phyloP scores from a whole-genome alignment of 2,329 filamentous ascomycete genomes.

The Penicillium olsonii region DNA sequence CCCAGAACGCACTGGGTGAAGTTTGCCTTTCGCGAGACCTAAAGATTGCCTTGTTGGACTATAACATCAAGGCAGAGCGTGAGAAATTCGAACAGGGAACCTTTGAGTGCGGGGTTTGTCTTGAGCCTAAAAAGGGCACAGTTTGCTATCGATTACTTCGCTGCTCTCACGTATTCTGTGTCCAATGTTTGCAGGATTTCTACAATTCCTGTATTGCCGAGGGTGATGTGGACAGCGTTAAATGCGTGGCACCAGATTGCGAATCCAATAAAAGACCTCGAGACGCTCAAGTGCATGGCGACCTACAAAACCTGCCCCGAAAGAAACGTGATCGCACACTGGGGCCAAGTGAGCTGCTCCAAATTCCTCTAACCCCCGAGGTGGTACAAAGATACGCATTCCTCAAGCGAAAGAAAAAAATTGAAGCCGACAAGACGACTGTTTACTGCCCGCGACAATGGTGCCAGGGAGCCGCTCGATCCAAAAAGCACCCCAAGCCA shows the following conservation, averaged over 20 bases:
- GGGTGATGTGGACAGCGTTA: conserved; percentile 76
- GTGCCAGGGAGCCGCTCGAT: conserved; percentile 86
- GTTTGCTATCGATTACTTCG: conserved; percentile 78
- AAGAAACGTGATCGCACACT: conserved; percentile 68
- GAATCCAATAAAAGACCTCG: conserved; percentile 59
- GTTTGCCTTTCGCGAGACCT: conserved; percentile 52
- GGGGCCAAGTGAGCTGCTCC: conserved; percentile 79
- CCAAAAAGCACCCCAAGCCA: conserved; percentile 71
- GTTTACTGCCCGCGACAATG: conserved; percentile 89
- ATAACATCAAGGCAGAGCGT: conserved; percentile 72
- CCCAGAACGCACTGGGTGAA: conserved; percentile 43
- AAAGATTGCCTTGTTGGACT: conserved; percentile 74
- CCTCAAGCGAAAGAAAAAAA: conserved; percentile 86
- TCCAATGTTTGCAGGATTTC: conserved; percentile 82
- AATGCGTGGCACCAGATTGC: conserved; percentile 78
- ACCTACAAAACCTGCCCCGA: conserved; percentile 41
- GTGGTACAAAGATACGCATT: conserved; percentile 82
- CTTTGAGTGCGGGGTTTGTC: conserved; percentile 83
- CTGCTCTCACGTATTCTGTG: conserved; percentile 90
- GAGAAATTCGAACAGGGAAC: conserved; percentile 79
- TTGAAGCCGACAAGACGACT: conserved; percentile 88
- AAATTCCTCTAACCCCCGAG: conserved; percentile 70
- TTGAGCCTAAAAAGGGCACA: conserved; percentile 87
- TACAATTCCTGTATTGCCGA: conserved; percentile 86
- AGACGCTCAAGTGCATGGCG: conserved; percentile 13